phyloP scores from a whole-genome alignment of 2,329 filamentous ascomycete genomes.

The Dryadomyces sulphureus region DNA sequence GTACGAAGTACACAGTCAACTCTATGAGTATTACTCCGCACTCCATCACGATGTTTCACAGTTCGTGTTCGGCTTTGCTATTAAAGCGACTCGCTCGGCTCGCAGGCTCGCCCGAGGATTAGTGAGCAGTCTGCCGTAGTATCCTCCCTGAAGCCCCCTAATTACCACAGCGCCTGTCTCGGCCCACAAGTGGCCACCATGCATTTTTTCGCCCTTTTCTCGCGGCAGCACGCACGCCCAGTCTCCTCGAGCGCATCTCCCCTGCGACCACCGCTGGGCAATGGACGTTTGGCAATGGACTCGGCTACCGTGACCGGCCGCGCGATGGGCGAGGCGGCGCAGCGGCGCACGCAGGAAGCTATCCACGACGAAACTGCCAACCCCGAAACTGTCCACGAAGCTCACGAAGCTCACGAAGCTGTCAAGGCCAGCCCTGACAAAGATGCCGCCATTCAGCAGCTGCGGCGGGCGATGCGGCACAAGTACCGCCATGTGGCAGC shows the following conservation, averaged over 20 bases:
- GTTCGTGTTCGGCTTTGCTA: not conserved
- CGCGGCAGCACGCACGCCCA: not conserved
- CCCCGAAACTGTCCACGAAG: not conserved
- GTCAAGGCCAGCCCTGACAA: not conserved
- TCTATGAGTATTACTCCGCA: too few relatives aligned
- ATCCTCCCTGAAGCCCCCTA: not conserved
- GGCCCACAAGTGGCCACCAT: not conserved
- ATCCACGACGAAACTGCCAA: not conserved
- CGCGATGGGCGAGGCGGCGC: not conserved
- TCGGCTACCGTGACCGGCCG: constrained; percentile 6
- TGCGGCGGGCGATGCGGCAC: constrained; percentile 27
- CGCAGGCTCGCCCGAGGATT: not conserved
- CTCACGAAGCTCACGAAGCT: not conserved
- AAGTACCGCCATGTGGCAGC: constrained; percentile 91
- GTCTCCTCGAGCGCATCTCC: not conserved
- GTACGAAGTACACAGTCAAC: too few relatives aligned
- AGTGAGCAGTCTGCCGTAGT: not conserved
- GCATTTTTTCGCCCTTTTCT: not conserved
- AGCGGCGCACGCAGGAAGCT: not conserved
- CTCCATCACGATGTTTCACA: too few relatives aligned
- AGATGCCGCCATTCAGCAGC: constrained; percentile 12
- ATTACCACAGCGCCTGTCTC: not conserved
- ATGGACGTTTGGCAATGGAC: constrained; percentile 9
- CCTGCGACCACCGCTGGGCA: constrained; percentile 1
- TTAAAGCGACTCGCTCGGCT: not conserved